phyloP scores from a whole-genome alignment of 441 rosid genomes.

The Erysimum cheiri region DNA sequence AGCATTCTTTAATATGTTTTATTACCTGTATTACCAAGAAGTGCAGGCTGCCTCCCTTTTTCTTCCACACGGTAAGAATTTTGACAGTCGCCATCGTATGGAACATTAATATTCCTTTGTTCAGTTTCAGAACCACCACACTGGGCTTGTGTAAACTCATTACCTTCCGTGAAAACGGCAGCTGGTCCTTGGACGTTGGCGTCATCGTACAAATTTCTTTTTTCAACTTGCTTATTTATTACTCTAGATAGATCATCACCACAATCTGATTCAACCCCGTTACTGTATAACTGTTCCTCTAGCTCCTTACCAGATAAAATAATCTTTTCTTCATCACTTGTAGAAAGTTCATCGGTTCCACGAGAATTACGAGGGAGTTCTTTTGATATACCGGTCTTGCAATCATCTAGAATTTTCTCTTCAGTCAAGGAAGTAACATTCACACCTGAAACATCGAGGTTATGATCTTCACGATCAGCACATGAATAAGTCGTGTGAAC shows the following conservation, averaged over 20 bases:
- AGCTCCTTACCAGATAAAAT: conserved; percentile 57
- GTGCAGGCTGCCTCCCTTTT: conserved; percentile 40
- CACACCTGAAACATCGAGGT: conserved; percentile 43
- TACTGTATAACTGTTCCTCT: conserved; percentile 55
- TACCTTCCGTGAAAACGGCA: conserved; percentile 37
- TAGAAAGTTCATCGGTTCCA: conserved; percentile 52
- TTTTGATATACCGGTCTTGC: conserved; percentile 37
- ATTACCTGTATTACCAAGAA: conserved; percentile 43
- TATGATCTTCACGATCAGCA: conserved; percentile 41
- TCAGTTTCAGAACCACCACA: conserved; percentile 44
- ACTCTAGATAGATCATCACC: conserved; percentile 47
- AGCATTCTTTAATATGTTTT: conserved; percentile 32
- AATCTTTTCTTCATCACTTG: conserved; percentile 68
- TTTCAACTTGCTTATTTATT: conserved; percentile 51
- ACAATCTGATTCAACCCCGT: conserved; percentile 57
- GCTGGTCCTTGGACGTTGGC: conserved; percentile 65
- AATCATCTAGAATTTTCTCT: conserved; percentile 44
- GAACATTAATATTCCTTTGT: conserved; percentile 34
- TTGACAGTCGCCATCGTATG: conserved; percentile 36
- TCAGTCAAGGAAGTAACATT: conserved; percentile 43
- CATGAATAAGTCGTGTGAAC: conserved; percentile 26
- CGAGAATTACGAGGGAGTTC: conserved; percentile 44
- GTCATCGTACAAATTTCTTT: conserved; percentile 55
- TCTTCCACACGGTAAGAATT: conserved; percentile 45
- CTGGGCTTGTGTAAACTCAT: conserved; percentile 35